Conservation (phyloP, 176 grass and related monocot genomes). For the Urochloa ruziziensis region DNA sequence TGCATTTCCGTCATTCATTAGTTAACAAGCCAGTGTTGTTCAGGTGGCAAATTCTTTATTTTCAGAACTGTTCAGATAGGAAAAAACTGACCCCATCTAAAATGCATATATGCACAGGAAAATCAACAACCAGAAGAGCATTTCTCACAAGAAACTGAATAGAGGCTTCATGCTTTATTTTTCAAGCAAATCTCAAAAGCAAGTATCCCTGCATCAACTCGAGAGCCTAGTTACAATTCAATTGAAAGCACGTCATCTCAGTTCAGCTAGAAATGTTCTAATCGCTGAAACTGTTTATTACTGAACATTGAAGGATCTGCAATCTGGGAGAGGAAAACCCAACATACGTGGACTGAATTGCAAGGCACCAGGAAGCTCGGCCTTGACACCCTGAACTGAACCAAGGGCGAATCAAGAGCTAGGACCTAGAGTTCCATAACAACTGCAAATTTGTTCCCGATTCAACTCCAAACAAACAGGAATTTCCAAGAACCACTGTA, state of each 20-base stretch:
- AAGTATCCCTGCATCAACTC: slow-evolving; percentile 7
- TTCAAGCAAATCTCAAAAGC: background rate
- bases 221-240: background rate
- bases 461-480: background rate
- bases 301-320: background rate
- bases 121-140: background rate
- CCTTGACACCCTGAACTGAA: background rate
- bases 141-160: slow-evolving; percentile 11
- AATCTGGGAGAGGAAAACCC: background rate
- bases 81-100: background rate
- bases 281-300: background rate
- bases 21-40: background rate
- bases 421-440: background rate
- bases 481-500: background rate
- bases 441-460: background rate
- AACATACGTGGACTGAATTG: background rate
- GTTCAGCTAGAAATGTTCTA: background rate
- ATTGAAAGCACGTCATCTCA: background rate
- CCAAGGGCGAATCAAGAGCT: too few relatives aligned
- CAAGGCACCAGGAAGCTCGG: background rate
- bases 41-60: slow-evolving; percentile 4
- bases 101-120: background rate
- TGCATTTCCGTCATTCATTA: background rate
- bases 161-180: background rate
- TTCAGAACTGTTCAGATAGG: background rate